Base-by-base conservation (phyloP, 768 basidiomycete species). In the Cubamyces sp. region DNA sequence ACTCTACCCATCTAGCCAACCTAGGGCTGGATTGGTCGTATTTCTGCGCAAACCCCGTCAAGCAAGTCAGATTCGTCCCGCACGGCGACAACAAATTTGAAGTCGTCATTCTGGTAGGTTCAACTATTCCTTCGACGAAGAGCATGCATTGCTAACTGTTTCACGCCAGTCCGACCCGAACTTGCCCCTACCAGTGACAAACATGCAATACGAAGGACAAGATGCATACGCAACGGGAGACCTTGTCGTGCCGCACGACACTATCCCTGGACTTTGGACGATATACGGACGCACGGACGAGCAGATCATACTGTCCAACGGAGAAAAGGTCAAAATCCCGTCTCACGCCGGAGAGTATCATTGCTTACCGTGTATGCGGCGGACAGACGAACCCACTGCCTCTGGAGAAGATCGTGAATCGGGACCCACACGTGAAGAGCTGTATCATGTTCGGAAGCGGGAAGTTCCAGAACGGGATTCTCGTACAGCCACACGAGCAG, bases 251-350 rank as follows among this genome's bases (percentile, higher is more conserved):
- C 63, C 52, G 6, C 68, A 69, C 34, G 66, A 66, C 6, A 63
- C 58, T n/a, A 63, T 56, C 28, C 64, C 58, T 5, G 37, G 49
- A 6, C 34, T 65, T 6, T 69, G 64, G 63, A 75, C 66, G 53
- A 65, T 84, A 37, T 62, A 57, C 45, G 79, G 79, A 11, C 66
- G 79, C 8, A 64, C 62, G 18, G 80, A 82, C 56, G 81, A 82
- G 53, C 79, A 80, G 57, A 78, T 81, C 55, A 74, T 80, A 66
- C 74, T 78, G 25, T 74, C 73, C 2, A 79, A 71, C 16, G 79
- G 79, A 8, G 78, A 80, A 64, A 78, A 79, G 72, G 78, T 76
- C n/a, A 34, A 34, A 5, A 9, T 1, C 57, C 64, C 72, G 8
- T 39, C 60, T 21, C 4, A 5, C 16, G 14, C 28, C 34, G 34